A percentile compares a stretch with the other conserved stretches of the same genome.
These are phyloP conservation scores for Vigna nakashimae DNA, from an alignment of 306 rosid species.

Conservation along the genomic window DNA sequence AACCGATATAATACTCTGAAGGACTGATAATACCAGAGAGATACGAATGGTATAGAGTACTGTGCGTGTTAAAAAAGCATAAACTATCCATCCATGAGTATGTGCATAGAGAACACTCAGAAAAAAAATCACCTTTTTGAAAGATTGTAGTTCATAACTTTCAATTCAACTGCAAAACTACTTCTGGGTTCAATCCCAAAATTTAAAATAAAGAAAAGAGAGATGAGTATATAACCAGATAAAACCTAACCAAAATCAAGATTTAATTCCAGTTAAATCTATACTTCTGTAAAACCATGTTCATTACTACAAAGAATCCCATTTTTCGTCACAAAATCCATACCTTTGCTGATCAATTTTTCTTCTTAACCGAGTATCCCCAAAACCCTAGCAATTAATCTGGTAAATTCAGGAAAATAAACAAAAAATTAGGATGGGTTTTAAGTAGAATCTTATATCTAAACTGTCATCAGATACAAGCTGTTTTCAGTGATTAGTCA, in stretches of 20 bases:
- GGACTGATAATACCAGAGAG: background rate
- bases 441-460: background rate
- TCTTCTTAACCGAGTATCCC: background rate
- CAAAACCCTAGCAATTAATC: slow-evolving; percentile 38
- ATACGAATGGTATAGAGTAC: background rate
- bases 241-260: background rate
- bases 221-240: background rate
- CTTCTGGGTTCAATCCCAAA: background rate
- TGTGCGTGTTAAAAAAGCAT: background rate
- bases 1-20: background rate
- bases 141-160: too few relatives aligned
- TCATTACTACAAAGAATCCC: background rate
- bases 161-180: too few relatives aligned
- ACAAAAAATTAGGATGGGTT: background rate
- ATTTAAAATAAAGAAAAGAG: background rate
- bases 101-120: too few relatives aligned
- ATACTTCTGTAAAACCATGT: background rate
- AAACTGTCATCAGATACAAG: background rate
- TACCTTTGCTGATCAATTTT: slow-evolving; percentile 10
- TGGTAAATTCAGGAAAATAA: background rate
- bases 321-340: background rate
- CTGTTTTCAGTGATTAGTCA: background rate
- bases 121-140: too few relatives aligned
- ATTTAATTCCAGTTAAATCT: background rate
- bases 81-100: too few relatives aligned